Base-by-base conservation (phyloP, 192 early-diverging fungal genomes). In the Coemansia sp. region DNA sequence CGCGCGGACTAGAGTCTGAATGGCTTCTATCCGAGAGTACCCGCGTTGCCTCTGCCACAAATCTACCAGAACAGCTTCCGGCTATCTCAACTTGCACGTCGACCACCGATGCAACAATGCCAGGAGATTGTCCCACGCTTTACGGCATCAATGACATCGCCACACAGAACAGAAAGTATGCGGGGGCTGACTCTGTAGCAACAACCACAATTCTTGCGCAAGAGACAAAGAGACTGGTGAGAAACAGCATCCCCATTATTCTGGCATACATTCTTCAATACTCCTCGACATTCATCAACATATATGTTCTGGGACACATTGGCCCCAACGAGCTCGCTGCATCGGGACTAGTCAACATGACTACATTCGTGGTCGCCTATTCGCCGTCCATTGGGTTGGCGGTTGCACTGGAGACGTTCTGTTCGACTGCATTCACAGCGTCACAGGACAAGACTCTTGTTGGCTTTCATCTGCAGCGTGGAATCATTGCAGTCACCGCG, bases 331-430 rank as follows among this genome's bases (percentile, higher is more conserved):
- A 91, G 76, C 71, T 93, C 40, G 90, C 87, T 16, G 88, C 89
- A 0, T 79, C 90, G 0, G 85, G 89, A 1, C 70, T 93, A 9
- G 88, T 79, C 3, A 77, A 84, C 39, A 93, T 91, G 90, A 87
- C 87, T 60, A 84, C 87, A 6, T 85, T 85, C 42, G 85, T 94
- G 23, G 76, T 88, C 12, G 89, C 85, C 15, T 85, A 85, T 77
- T 85, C 85, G 48, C 80, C 91, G 38, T 81, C 85, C 4, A 79
- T 88, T 38, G 92, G 92, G 12, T 80, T 88, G 11, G 81, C 86
- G 11, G 76, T 86, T 9, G 77, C 77, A 5, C 69, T 80, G 16
- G 77, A 80, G 40, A 68, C 72, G 4, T 75, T 80, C 40, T 80
- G 72, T 41, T 61, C 57, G 18, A 57, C 77, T 13, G 77, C 69